phyloP scores from a whole-genome alignment of 2,329 filamentous ascomycete species.

The Penicillium corylophilum region DNA sequence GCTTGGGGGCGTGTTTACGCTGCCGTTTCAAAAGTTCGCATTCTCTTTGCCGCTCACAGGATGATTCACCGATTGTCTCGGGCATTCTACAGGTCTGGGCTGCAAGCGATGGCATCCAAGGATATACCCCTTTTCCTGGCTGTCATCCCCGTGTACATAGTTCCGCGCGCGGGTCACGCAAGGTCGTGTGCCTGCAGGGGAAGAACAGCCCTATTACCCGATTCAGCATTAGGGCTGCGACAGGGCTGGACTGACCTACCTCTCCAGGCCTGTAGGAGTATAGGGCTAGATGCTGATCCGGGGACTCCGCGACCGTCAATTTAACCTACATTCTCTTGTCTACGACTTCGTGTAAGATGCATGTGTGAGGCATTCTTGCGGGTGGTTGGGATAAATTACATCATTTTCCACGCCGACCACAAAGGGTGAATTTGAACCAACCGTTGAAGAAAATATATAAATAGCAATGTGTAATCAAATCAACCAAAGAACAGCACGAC shows the following conservation, averaged over 20 bases:
- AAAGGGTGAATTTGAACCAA: background rate
- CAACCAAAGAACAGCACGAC: background rate
- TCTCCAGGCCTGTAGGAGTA: constrained; percentile 1
- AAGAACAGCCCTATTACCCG: constrained; percentile 22
- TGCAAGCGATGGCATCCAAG: constrained; percentile 3
- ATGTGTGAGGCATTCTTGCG: constrained; percentile 4
- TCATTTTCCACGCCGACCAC: constrained; percentile 1
- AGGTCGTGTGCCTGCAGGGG: constrained; percentile 18
- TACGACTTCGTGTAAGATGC: background rate
- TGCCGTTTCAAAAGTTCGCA: background rate
- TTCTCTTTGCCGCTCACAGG: constrained; percentile 7
- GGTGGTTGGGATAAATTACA: constrained; percentile 15
- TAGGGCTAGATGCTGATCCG: constrained; percentile 3
- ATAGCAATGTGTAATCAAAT: background rate
- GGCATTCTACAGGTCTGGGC: constrained; percentile 1
- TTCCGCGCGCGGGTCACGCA: constrained; percentile 4
- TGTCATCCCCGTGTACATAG: constrained; percentile 7
- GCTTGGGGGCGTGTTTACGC: background rate
- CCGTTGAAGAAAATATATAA: background rate
- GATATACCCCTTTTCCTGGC: background rate
- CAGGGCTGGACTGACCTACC: background rate
- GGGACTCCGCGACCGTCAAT: constrained; percentile 1
- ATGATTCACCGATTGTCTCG: background rate
- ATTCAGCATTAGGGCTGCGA: constrained; percentile 26
- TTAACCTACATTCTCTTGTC: background rate